A percentile compares a stretch with the other conserved stretches of the same genome.
phyloP scores from a whole-genome alignment of 2,329 filamentous ascomycete species.

The Mycosphaerelloides madeirae region DNA sequence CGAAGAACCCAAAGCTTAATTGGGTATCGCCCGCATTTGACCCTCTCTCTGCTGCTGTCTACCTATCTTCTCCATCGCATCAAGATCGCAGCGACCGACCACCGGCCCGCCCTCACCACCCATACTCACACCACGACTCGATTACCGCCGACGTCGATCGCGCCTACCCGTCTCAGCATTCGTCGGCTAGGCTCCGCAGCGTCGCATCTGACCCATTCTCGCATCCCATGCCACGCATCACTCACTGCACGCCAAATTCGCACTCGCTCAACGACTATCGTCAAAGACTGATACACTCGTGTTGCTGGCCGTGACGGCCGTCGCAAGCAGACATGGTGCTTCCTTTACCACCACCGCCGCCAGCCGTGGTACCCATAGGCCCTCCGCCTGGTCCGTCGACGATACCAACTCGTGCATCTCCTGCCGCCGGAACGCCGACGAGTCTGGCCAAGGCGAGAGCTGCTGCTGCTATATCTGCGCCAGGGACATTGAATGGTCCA shows the following conservation, averaged over 20 bases:
- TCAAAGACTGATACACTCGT: not conserved
- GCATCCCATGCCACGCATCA: slow-evolving; percentile 6
- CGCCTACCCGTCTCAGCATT: no score
- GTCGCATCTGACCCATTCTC: slow-evolving; percentile 4
- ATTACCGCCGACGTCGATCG: no score
- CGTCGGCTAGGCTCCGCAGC: not conserved
- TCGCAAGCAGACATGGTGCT: slow-evolving; percentile 22
- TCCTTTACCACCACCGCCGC: not conserved
- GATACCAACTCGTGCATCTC: slow-evolving; percentile 11
- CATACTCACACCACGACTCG: no score
- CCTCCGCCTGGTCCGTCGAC: no score
- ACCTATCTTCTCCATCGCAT: no score
- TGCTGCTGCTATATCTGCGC: slow-evolving; percentile 18
- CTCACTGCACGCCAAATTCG: no score
- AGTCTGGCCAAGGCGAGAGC: slow-evolving; percentile 11
- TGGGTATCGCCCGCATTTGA: no score
- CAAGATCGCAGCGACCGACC: no score
- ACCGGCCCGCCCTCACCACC: no score
- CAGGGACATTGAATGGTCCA: slow-evolving; percentile 33
- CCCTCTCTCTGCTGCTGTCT: no score
- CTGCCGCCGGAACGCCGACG: slow-evolving; percentile 11
- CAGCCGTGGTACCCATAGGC: not conserved
- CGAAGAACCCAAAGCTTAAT: no score
- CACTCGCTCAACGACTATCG: no score
- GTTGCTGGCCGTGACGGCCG: slow-evolving; percentile 12